These are phyloP conservation scores for Penstemon barbatus DNA, from an alignment of 257 asterid species.

Conservation along the genomic window DNA sequence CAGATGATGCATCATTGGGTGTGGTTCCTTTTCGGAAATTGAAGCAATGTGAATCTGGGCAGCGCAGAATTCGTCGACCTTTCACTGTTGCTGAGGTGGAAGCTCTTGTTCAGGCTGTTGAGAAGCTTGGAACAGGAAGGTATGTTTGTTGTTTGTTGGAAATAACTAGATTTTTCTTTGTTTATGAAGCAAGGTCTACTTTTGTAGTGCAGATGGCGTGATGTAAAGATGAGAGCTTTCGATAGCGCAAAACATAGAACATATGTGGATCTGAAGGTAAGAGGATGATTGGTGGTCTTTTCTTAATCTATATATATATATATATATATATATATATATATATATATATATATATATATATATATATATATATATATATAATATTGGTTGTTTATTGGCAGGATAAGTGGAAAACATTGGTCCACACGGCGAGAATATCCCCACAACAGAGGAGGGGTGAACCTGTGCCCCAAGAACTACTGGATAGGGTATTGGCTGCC, in stretches of 20 bases:
- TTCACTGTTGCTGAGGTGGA: constrained; percentile 95
- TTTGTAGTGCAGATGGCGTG: constrained; percentile 83
- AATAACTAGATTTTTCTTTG: not conserved
- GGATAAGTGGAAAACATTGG: constrained; percentile 99
- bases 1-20: constrained; percentile 44
- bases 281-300: not conserved
- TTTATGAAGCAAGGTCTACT: not conserved
- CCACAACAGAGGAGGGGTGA: constrained; percentile 98
- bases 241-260: constrained; percentile 89
- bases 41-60: constrained; percentile 80
- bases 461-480: constrained; percentile 96
- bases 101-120: constrained; percentile 95
- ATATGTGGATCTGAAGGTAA: constrained; percentile 91
- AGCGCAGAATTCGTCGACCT: constrained; percentile 90
- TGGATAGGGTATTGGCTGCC: constrained; percentile 82
- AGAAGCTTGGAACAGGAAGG: constrained; percentile 99
- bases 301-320: not conserved
- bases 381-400: constrained; percentile 27
- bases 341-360: not conserved
- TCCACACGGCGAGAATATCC: constrained; percentile 95
- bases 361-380: not conserved
- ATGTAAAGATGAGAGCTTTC: constrained; percentile 88
- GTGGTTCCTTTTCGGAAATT: constrained; percentile 72
- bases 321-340: too few relatives aligned
- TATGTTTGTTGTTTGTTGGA: constrained; percentile 19